These are phyloP conservation scores for Mycotypha africana DNA, from an alignment of 371 early-diverging fungal species.

Conservation along the genomic window DNA sequence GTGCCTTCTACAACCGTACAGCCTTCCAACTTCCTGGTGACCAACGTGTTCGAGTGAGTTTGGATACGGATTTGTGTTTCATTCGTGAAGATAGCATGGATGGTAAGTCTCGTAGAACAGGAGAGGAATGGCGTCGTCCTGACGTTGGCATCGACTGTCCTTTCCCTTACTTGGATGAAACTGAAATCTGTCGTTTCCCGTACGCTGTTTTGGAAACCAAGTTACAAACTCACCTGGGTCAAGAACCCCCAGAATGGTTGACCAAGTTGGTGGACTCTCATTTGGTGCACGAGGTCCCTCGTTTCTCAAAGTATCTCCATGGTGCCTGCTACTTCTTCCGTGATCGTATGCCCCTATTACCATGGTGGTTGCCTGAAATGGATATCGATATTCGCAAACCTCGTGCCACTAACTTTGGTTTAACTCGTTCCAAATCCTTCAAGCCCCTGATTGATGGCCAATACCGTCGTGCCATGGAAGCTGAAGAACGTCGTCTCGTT, in stretches of 20 bases:
- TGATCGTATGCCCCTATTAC: conserved; percentile 76
- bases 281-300: conserved; percentile 93
- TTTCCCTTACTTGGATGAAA: conserved; percentile 63
- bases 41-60: conserved; percentile 91
- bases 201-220: conserved; percentile 98
- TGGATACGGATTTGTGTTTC: conserved; percentile 97
- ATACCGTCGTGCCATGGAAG: conserved; percentile 26
- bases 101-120: conserved; percentile 45
- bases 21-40: conserved; percentile 99
- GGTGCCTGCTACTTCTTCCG: conserved; percentile 89
- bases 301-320: conserved; percentile 97
- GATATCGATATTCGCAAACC: conserved; percentile 30
- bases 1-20: conserved; percentile 96
- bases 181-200: conserved; percentile 88
- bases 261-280: conserved; percentile 79
- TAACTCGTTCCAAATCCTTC: conserved; percentile 28
- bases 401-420: conserved; percentile 26
- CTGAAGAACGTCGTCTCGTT: conserved; percentile 22
- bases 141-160: conserved; percentile 88
- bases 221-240: conserved; percentile 85
- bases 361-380: conserved; percentile 80
- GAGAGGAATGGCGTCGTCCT: conserved; percentile 89
- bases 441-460: conserved; percentile 33
- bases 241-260: conserved; percentile 94
- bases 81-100: conserved; percentile 91